Conservation (phyloP, 192 early-diverging fungal genomes). For the Coemansia sp. region DNA sequence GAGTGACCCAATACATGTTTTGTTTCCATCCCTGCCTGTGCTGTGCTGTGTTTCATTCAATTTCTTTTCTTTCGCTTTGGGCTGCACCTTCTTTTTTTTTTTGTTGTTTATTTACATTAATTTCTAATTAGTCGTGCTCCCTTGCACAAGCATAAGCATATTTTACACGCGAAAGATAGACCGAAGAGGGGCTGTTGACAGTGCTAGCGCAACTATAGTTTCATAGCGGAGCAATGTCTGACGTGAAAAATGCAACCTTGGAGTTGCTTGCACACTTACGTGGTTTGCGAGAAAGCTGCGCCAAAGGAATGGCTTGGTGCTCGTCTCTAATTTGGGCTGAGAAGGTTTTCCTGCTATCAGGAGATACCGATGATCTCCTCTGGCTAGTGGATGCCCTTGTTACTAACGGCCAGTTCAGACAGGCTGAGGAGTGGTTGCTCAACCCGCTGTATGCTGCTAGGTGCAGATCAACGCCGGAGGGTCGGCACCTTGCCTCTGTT, state of each 20-base stretch:
- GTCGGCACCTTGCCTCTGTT: conserved; percentile 48
- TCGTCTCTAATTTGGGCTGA: conserved; percentile 54
- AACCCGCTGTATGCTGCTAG: conserved; percentile 20
- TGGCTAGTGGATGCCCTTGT: conserved; percentile 55
- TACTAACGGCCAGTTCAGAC: conserved; percentile 53
- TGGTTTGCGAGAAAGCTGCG: conserved; percentile 37
- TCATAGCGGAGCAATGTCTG: conserved; percentile 11
- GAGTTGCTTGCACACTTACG: conserved; percentile 48
- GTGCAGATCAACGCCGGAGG: conserved; percentile 21
- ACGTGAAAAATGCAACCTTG: background rate
- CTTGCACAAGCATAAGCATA: background rate
- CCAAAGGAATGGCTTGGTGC: conserved; percentile 48
- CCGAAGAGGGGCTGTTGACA: background rate
- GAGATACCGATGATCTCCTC: conserved; percentile 35
- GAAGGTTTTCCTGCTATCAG: conserved; percentile 39
- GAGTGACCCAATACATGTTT: no score
- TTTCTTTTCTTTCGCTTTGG: background rate
- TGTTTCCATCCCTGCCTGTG: background rate
- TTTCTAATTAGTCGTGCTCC: background rate
- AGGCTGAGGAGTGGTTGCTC: conserved; percentile 49
- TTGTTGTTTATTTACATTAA: background rate
- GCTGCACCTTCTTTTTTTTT: background rate
- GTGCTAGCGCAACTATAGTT: background rate
- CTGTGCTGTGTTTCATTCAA: background rate
- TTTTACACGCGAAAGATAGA: background rate